A percentile compares a stretch with the other conserved stretches of the same genome.
phyloP scores from a whole-genome alignment of 2,329 filamentous ascomycete species.

The Passalora sequoiae region DNA sequence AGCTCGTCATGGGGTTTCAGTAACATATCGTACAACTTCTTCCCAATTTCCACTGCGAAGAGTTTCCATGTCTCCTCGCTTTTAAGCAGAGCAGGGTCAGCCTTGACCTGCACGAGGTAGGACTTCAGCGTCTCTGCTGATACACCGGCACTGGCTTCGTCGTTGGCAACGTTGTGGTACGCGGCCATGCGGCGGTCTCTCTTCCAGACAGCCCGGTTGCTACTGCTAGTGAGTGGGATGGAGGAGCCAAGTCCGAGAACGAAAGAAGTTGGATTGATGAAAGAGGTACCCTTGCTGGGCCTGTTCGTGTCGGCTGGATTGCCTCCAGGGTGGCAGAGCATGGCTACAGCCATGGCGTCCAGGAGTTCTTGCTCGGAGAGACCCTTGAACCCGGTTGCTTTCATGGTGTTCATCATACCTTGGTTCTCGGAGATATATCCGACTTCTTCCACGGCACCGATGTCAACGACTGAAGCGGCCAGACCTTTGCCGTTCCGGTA shows the following conservation, averaged over 20 bases:
- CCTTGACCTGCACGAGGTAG: background rate
- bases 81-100: background rate
- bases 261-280: background rate
- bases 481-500: conserved; percentile 40
- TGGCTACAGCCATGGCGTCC: background rate
- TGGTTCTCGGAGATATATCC: conserved; percentile 33
- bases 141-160: background rate
- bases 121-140: background rate
- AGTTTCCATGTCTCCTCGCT: background rate
- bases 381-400: background rate
- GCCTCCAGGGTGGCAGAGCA: background rate
- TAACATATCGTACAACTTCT: background rate
- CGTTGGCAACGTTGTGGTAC: background rate
- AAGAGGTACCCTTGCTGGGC: background rate
- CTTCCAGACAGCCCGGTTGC: conserved; percentile 1
- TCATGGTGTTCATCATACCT: background rate
- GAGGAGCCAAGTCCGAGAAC: background rate
- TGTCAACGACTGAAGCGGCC: conserved; percentile 47
- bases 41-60: background rate
- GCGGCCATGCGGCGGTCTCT: background rate
- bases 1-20: background rate
- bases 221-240: background rate
- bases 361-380: background rate
- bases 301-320: background rate
- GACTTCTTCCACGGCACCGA: conserved; percentile 47